Base-by-base conservation (phyloP, 2,329 filamentous ascomycete species). In the Aspergillus udagawae region DNA sequence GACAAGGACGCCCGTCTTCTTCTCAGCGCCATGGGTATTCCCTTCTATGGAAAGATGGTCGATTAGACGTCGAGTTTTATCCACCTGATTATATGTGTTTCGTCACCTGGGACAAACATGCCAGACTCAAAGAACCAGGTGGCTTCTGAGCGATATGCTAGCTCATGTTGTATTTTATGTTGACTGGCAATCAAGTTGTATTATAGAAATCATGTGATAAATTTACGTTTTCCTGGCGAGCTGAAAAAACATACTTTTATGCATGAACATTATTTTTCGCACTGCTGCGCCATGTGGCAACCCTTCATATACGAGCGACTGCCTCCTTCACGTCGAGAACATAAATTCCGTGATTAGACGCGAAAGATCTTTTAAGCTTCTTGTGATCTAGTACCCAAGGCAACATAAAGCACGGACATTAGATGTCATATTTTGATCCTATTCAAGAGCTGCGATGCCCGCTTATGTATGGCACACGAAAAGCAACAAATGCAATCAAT, bases 1-100 rank as follows among this genome's bases (percentile, higher is more conserved):
- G 91, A 97, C 74, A 86, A 87, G 67, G 92, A 97, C 67, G 92
- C 90, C 7, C 84, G 90, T 65, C 77, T 96, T 58, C 81, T 97
- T 53, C 79, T 92, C 56, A 83, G 84, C 66, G 79, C 87, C 12
- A 77, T 92, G 59, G 90, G 90, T 32, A 76, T 94, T 61, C 92
- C 92, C 0, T 96, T 96, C 74, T 85, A 90, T 67, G 91, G 91
- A 67, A 90, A 92, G 74, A 77, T 88, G 52, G 72, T 82, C 54
- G 76, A 84, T 60, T 85, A 78, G 62, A 59, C 14, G 47, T 21
- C 25, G 20, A 42, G 10, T 3, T 51, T 51, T 48, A 27, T 32
- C 25, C 20, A 4, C 25, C 41, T 38, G n/a, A 2, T 10, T 3
- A 49, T 41, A 23, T 49, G 44, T 47, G 20, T 23, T 47, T 17